These are phyloP conservation scores for Fusarium sp. DNA, from an alignment of 2,329 filamentous ascomycete genomes.

Conservation along the genomic window DNA sequence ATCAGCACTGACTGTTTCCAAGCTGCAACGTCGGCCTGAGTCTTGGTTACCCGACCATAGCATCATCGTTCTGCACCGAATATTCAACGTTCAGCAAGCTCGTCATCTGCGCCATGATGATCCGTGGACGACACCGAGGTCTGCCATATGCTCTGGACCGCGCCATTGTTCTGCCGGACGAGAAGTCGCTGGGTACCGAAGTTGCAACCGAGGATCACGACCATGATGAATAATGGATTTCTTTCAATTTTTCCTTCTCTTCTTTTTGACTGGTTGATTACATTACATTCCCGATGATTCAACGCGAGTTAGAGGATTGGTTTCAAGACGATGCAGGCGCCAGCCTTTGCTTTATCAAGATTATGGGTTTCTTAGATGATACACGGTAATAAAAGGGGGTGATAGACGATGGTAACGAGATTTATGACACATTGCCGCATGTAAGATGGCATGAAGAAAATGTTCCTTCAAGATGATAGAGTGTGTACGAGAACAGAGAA, in stretches of 20 bases:
- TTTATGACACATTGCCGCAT: not conserved
- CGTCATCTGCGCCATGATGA: conserved; percentile 52
- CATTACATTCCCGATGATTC: not conserved
- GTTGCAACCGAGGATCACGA: not conserved
- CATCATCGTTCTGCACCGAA: conserved; percentile 44
- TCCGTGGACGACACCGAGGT: conserved; percentile 50
- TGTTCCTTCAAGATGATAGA: not conserved
- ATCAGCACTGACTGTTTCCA: conserved; percentile 1
- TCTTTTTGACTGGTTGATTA: not conserved
- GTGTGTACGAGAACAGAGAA: not conserved
- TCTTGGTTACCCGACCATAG: conserved; percentile 46
- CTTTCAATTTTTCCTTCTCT: not conserved
- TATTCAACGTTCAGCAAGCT: conserved; percentile 50
- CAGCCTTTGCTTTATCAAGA: not conserved
- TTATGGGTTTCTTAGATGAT: not conserved
- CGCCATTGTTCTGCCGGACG: conserved; percentile 47
- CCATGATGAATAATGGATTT: conserved; percentile 23
- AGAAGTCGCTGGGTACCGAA: conserved; percentile 31
- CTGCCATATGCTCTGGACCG: conserved; percentile 49
- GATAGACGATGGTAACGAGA: not conserved
- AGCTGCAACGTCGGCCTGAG: conserved; percentile 51
- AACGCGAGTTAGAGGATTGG: not conserved
- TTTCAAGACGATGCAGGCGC: not conserved
- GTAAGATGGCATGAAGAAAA: not conserved
- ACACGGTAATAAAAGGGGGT: not conserved